A percentile compares a stretch with the other conserved stretches of the same genome.
Conservation (phyloP, 768 basidiomycete genomes). For the Crassisporium funariophilum region DNA sequence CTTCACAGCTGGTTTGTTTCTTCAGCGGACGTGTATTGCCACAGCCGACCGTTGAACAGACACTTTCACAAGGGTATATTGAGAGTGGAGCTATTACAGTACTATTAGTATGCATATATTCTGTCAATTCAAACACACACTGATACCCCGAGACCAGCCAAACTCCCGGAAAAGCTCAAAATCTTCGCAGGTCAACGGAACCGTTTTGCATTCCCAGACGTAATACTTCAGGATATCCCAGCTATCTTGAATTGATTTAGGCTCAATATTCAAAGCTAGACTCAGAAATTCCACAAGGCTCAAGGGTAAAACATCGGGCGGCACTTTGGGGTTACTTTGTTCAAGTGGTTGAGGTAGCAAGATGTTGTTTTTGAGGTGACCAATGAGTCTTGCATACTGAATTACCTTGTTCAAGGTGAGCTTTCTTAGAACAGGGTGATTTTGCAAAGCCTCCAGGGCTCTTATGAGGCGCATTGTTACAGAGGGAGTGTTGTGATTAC, state of each 20-base stretch:
- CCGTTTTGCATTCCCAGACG: conserved; percentile 4
- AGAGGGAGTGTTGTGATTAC: no score
- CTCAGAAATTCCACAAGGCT: conserved; percentile 6
- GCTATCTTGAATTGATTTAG: conserved; percentile 4
- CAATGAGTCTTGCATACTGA: conserved; percentile 3
- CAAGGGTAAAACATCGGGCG: conserved; percentile 9
- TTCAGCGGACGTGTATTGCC: conserved; percentile 11
- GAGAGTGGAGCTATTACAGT: conserved; percentile 6
- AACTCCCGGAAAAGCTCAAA: neutral
- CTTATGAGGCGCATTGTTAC: neutral
- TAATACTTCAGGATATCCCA: conserved; percentile 12
- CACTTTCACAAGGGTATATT: conserved; percentile 7
- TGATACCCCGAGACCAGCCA: neutral
- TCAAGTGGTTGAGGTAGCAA: conserved; percentile 11
- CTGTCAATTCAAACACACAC: neutral
- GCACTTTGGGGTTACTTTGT: conserved; percentile 2
- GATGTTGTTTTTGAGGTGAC: conserved; percentile 9
- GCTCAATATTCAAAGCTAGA: neutral
- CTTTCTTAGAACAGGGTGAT: neutral
- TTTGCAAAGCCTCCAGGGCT: neutral
- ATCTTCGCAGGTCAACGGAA: neutral
- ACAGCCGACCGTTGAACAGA: conserved; percentile 5
- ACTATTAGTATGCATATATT: neutral
- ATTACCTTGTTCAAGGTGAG: conserved; percentile 1
- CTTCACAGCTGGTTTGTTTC: conserved; percentile 16